A percentile compares a stretch with the other conserved stretches of the same genome.
Evolutionary conservation across 139 green algal genomes (phyloP).

Genomic region (Limnomonas spitsbergensis): DNA sequence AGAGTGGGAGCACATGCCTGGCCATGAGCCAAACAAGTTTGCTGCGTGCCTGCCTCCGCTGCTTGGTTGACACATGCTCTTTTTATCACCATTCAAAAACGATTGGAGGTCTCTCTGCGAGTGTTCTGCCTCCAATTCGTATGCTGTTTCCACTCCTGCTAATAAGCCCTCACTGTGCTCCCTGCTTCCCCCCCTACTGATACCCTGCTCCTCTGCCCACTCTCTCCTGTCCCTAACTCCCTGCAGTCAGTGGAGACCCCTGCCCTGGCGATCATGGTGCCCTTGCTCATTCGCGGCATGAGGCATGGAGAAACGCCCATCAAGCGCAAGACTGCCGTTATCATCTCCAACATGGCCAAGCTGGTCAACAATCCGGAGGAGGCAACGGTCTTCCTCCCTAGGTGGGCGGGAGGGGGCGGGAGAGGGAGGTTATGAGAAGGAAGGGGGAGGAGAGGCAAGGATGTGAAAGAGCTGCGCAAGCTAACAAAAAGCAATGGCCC

Average conservation of each 20-base stretch:
- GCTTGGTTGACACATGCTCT: neutral
- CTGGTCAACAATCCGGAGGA: slow-evolving; percentile 80
- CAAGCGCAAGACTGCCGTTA: slow-evolving; percentile 82
- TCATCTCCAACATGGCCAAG: slow-evolving; percentile 94
- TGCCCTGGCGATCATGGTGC: slow-evolving; percentile 84
- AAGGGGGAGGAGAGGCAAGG: neutral
- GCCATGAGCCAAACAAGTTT: neutral
- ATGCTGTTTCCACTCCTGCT: too few species aligned
- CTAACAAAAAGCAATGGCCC: too few species aligned
- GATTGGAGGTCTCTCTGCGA: neutral
- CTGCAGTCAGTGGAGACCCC: slow-evolving; percentile 74
- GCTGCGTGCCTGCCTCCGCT: neutral
- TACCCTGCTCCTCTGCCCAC: slow-evolving; percentile 65
- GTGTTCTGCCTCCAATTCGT: too few species aligned
- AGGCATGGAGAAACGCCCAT: slow-evolving; percentile 61
- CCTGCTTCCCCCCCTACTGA: neutral
- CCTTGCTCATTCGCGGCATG: slow-evolving; percentile 72
- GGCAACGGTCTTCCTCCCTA: slow-evolving; percentile 79
- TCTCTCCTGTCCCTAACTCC: slow-evolving; percentile 86
- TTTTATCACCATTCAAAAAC: neutral
- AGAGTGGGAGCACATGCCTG: neutral
- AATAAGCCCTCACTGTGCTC: neutral
- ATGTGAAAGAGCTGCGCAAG: too few species aligned
- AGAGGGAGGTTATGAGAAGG: too few species aligned
- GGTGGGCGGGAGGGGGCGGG: neutral